A percentile compares a stretch with the other conserved stretches of the same genome.
These are phyloP conservation scores for Paramyrothecium roridum DNA, from an alignment of 2,329 filamentous ascomycete species.

Conservation along the genomic window DNA sequence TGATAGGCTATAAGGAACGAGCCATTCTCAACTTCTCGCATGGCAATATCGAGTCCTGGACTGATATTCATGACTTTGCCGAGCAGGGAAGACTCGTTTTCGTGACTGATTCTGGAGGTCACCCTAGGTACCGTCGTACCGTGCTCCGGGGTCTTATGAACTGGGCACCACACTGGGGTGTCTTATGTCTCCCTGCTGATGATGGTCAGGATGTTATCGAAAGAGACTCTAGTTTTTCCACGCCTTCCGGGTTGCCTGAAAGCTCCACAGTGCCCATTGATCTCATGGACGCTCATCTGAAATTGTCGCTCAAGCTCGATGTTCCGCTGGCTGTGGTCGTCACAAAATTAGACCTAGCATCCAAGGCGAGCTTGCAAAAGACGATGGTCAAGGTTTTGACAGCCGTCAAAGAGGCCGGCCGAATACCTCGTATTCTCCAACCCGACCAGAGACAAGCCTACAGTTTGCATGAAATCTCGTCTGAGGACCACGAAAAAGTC, in stretches of 20 bases:
- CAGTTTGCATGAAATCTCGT: constrained; percentile 55
- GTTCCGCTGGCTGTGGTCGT: constrained; percentile 78
- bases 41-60: constrained; percentile 87
- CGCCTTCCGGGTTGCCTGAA: constrained; percentile 5
- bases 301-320: constrained; percentile 77
- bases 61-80: constrained; percentile 82
- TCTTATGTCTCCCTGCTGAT: constrained; percentile 83
- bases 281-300: constrained; percentile 74
- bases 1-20: constrained; percentile 73
- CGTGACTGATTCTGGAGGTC: constrained; percentile 87
- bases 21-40: constrained; percentile 79
- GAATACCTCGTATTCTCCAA: constrained; percentile 71
- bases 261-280: constrained; percentile 56
- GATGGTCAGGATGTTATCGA: constrained; percentile 48
- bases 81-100: constrained; percentile 76
- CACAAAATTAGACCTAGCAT: constrained; percentile 88
- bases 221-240: constrained; percentile 48
- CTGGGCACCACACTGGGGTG: constrained; percentile 92
- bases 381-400: constrained; percentile 73
- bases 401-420: constrained; percentile 70
- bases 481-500: constrained; percentile 55
- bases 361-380: constrained; percentile 64
- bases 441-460: constrained; percentile 44
- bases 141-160: constrained; percentile 87
- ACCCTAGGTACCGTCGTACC: constrained; percentile 84